phyloP scores from a whole-genome alignment of 2,329 filamentous ascomycete species.

The Lachnellula hyalina region DNA sequence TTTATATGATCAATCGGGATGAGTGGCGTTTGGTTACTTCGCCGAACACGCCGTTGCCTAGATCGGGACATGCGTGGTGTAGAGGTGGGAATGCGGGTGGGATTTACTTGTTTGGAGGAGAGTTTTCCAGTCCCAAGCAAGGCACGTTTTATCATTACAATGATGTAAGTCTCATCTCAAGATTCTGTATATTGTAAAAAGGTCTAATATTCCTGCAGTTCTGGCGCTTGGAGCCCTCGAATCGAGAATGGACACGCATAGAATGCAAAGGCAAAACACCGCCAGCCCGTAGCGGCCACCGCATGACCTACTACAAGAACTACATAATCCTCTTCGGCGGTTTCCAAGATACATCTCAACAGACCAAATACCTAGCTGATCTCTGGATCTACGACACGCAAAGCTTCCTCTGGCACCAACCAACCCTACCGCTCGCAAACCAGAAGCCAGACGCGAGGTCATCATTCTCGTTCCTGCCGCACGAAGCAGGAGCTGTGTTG shows the following conservation, averaged over 20 bases:
- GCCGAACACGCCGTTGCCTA: constrained; percentile 84
- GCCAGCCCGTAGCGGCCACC: constrained; percentile 81
- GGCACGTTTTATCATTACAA: constrained; percentile 99
- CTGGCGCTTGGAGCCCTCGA: constrained; percentile 81
- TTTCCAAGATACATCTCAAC: constrained; percentile 93
- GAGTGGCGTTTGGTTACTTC: constrained; percentile 88
- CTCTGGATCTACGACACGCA: constrained; percentile 93
- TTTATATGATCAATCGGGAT: constrained; percentile 74
- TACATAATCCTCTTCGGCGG: constrained; percentile 95
- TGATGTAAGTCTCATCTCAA: constrained; percentile 43
- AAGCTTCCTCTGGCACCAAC: constrained; percentile 78
- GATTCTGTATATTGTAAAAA: not conserved
- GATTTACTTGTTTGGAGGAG: constrained; percentile 90
- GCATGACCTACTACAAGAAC: constrained; percentile 96
- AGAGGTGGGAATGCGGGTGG: constrained; percentile 75
- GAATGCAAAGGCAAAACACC: constrained; percentile 74
- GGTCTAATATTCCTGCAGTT: constrained; percentile 44
- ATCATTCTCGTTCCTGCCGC: constrained; percentile 86
- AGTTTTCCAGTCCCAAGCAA: constrained; percentile 95
- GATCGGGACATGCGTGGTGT: constrained; percentile 93
- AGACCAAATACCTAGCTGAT: constrained; percentile 89
- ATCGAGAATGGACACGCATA: constrained; percentile 84
- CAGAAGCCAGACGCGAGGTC: constrained; percentile 87
- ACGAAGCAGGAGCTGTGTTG: constrained; percentile 82
- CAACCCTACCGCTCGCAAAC: constrained; percentile 68